These are phyloP conservation scores for Aspergillus transmontanensis DNA, from an alignment of 2,329 filamentous ascomycete species.

Conservation along the genomic window DNA sequence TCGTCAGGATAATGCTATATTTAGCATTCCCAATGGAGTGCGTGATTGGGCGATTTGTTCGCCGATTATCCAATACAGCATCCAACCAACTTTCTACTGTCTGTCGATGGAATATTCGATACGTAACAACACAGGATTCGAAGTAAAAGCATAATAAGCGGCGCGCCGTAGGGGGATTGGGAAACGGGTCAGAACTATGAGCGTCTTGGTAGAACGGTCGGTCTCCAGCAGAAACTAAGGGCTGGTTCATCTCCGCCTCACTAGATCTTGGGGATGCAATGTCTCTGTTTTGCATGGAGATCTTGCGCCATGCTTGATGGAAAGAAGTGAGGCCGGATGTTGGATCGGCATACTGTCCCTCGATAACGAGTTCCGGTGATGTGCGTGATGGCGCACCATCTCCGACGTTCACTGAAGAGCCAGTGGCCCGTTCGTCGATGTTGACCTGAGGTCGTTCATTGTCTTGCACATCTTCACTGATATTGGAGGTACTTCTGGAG, in stretches of 20 bases:
- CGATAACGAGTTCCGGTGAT: constrained; percentile 19
- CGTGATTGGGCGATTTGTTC: constrained; percentile 35
- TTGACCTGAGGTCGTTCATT: background rate
- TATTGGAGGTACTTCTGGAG: background rate
- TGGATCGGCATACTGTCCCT: constrained; percentile 26
- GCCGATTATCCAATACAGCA: constrained; percentile 6
- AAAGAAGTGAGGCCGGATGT: constrained; percentile 25
- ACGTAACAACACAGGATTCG: constrained; percentile 19
- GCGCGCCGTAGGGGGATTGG: background rate
- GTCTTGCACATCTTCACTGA: background rate
- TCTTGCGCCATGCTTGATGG: constrained; percentile 22
- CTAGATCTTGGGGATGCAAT: constrained; percentile 4
- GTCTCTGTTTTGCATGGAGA: constrained; percentile 8
- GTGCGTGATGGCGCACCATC: constrained; percentile 3
- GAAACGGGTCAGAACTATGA: constrained; percentile 35
- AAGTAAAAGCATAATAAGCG: constrained; percentile 17
- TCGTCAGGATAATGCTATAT: constrained; percentile 48
- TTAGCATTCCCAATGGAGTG: constrained; percentile 41
- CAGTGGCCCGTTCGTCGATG: background rate
- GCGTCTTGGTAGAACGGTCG: constrained; percentile 44
- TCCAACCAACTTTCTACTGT: constrained; percentile 19
- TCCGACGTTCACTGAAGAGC: background rate
- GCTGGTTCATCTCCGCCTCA: constrained; percentile 15
- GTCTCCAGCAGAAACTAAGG: constrained; percentile 37
- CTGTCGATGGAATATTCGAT: constrained; percentile 17